Base-by-base conservation (phyloP, 2,329 filamentous ascomycete species). In the Epichloe uncinata region DNA sequence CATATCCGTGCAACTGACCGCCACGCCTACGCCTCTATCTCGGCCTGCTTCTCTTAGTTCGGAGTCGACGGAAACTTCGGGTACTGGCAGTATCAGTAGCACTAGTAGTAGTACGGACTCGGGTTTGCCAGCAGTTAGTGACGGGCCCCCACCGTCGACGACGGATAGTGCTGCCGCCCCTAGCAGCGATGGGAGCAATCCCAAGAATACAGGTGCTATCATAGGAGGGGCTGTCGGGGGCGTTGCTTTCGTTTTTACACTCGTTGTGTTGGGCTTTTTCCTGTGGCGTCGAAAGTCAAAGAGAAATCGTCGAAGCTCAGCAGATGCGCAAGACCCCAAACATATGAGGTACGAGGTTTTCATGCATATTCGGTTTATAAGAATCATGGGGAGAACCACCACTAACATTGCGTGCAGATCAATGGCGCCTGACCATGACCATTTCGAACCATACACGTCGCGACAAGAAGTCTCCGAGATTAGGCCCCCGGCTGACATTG, bases 181-280 rank as follows among this genome's bases (percentile, higher is more conserved):
- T 2, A 58, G 60, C 38, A 56, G 57, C 8, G 53, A 59, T n/a
- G 57, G 57, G 42, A 53, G 60, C 37, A 49, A 52, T 16, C 57
- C 66, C 40, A 64, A 63, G n/a, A 58, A 59, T 45, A 70, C 69
- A 0, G 74, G 73, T 2, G 72, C 72, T 38, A 77, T 80, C 35
- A 69, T 79, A 3, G 77, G 77, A 26, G 77, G 74, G 12, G 70
- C 69, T 15, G 67, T 81, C 40, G 71, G 73, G n/a, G 74, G 73
- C 15, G 63, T 76, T 0, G 74, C 72, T 5, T 67, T 67, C 3
- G 53, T 78, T 2, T 61, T 69, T 8, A 66, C 69, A 6, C 53
- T 78, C 6, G 53, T 69, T 5, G 68, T 68, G 0, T 54, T 77
- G 0, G 61, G 59, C 18, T 57, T 74, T 47, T 75, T 69, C 56